phyloP scores from a whole-genome alignment of 2,329 filamentous ascomycete genomes.

The Trichocomaceae sp. region DNA sequence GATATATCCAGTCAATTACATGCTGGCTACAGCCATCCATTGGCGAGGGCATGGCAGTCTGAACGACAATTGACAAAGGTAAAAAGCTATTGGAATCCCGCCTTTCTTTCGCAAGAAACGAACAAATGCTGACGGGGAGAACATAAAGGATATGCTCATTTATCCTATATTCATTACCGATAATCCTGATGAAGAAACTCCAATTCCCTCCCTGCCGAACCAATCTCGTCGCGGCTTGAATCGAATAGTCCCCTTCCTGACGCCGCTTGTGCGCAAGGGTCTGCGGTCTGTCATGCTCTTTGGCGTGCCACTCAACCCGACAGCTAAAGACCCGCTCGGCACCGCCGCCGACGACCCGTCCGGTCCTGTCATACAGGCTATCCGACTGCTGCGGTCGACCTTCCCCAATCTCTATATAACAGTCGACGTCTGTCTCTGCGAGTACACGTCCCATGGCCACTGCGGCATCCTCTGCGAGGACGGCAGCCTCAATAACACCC shows the following conservation, averaged over 20 bases:
- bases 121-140: neutral
- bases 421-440: conserved; percentile 92
- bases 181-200: conserved; percentile 81
- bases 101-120: neutral
- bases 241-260: conserved; percentile 74
- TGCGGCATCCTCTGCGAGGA: conserved; percentile 94
- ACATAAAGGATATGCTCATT: conserved; percentile 99
- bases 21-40: conserved; percentile 72
- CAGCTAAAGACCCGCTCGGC: conserved; percentile 82
- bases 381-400: conserved; percentile 71
- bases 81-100: conserved; percentile 20
- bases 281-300: conserved; percentile 92
- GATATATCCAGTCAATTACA: conserved; percentile 80
- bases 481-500: conserved; percentile 82
- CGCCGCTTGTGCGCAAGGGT: conserved; percentile 81
- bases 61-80: conserved; percentile 83
- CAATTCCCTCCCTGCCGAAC: conserved; percentile 84
- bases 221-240: conserved; percentile 85
- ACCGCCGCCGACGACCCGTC: conserved; percentile 88
- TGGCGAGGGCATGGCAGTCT: conserved; percentile 74
- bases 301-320: conserved; percentile 76
- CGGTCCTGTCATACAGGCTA: conserved; percentile 82
- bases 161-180: conserved; percentile 97
- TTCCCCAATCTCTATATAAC: conserved; percentile 91
- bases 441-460: conserved; percentile 97